Base-by-base conservation (phyloP, 1,284 basidiomycete species). In the Cryptococcus sp. region DNA sequence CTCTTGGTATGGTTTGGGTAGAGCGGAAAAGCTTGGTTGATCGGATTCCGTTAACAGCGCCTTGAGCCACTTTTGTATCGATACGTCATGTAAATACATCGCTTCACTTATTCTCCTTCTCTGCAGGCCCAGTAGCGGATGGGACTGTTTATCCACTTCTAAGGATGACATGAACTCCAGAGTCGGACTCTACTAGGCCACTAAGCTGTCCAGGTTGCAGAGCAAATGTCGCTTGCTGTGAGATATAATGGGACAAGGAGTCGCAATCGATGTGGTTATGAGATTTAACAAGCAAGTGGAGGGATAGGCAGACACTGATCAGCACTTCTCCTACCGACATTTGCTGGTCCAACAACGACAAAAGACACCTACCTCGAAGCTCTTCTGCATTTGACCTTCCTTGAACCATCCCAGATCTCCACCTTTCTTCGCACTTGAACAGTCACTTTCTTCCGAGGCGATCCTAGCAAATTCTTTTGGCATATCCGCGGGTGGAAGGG, bases 91-190 rank as follows among this genome's bases (percentile, higher is more conserved):
- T n/a, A n/a, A 41, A 10, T 41, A 10, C n/a, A 41, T 15, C 11
- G 3, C 41, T 14, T n/a, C 41, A 14, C 7, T 7, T 14, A 13
- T 5, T 31, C 14, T 7, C 15, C 14, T 37, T n/a, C 48, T 36
- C 10, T 14, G 23, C 33, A 7, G 23, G 34, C 5, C 36, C 13
- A 15, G 34, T 38, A 23, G 23, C 23, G 23, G 23, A 23, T 7
- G 14, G 36, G 7, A 13, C 34, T 35, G 15, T 23, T 80, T 76
- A 96, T 8, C 81, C 92, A 48, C 92, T 96, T 65, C 95, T 83
- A 76, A 95, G 79, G 69, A 99, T 90, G 63, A 98, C 74, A 76
- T 99, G 96, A 11, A 96, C 89, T n/a, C 96, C 96, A 63, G 90
- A 94, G 67, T 98, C 95, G 42, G 94, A 89, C 68, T 86, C 85